phyloP scores from a whole-genome alignment of 148 eudicot species.

The Rhododendron mucronatum region DNA sequence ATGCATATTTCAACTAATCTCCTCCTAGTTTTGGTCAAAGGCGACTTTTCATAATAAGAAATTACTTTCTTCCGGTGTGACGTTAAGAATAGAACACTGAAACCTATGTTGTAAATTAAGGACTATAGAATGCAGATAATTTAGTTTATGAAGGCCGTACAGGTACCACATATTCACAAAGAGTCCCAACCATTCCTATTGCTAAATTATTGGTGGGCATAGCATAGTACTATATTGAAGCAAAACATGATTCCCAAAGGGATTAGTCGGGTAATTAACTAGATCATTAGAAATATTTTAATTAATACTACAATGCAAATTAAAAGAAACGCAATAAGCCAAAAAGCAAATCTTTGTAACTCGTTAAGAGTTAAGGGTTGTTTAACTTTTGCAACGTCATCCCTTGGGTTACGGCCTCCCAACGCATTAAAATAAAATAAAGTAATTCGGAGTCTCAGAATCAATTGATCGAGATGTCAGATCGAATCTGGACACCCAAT shows the following conservation, averaged over 20 bases:
- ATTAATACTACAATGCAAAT: neutral
- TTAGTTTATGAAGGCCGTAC: slow-evolving; percentile 20
- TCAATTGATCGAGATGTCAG: neutral
- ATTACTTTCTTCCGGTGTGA: too few species aligned
- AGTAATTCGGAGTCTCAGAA: neutral
- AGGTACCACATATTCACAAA: slow-evolving; percentile 8
- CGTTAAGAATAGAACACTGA: neutral
- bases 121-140: neutral
- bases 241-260: neutral
- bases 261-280: neutral
- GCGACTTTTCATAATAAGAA: too few species aligned
- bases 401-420: neutral
- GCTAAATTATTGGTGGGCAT: neutral
- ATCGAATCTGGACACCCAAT: neutral
- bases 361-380: neutral
- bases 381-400: neutral
- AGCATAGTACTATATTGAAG: neutral
- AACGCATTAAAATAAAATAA: neutral
- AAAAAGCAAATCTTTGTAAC: neutral
- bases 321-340: neutral
- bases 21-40: too few species aligned
- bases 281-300: neutral
- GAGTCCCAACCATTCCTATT: neutral
- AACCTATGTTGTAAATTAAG: neutral
- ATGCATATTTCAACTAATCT: neutral